phyloP scores from a whole-genome alignment of 2,329 filamentous ascomycete genomes.

The Clarireedia paspali region DNA sequence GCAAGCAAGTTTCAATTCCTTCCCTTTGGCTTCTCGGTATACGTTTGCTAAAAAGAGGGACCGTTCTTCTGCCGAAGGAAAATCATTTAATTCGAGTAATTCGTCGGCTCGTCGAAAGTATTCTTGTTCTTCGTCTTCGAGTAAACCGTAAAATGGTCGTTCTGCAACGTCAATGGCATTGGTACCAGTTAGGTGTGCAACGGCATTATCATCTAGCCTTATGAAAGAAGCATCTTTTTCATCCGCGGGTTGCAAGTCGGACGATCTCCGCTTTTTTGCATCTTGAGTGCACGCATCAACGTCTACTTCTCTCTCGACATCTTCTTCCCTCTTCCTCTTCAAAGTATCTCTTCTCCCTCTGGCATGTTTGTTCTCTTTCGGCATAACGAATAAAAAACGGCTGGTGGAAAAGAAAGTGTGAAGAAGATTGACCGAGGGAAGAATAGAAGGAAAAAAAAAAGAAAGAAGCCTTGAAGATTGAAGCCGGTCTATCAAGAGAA shows the following conservation, averaged over 20 bases:
- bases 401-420: neutral
- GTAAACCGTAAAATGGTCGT: conserved; percentile 73
- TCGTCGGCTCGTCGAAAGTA: conserved; percentile 90
- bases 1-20: conserved; percentile 92
- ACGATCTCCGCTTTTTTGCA: conserved; percentile 29
- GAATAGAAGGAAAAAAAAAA: neutral
- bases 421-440: neutral
- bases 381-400: conserved; percentile 37
- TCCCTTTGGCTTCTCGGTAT: conserved; percentile 77
- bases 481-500: neutral
- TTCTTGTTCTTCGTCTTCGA: conserved; percentile 88
- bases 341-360: conserved; percentile 45
- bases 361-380: conserved; percentile 50
- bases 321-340: conserved; percentile 38
- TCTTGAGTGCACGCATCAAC: conserved; percentile 30
- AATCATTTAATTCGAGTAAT: conserved; percentile 83
- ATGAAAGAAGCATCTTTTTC: conserved; percentile 10
- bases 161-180: conserved; percentile 20
- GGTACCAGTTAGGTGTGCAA: conserved; percentile 7
- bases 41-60: conserved; percentile 70
- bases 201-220: conserved; percentile 12
- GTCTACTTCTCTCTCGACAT: conserved; percentile 33
- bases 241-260: neutral
- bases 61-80: conserved; percentile 67
- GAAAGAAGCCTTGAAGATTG: neutral